A percentile compares a stretch with the other conserved stretches of the same genome.
These are phyloP conservation scores for Arctium lappa DNA, from an alignment of 129 eudicot genomes.

Conservation along the genomic window DNA sequence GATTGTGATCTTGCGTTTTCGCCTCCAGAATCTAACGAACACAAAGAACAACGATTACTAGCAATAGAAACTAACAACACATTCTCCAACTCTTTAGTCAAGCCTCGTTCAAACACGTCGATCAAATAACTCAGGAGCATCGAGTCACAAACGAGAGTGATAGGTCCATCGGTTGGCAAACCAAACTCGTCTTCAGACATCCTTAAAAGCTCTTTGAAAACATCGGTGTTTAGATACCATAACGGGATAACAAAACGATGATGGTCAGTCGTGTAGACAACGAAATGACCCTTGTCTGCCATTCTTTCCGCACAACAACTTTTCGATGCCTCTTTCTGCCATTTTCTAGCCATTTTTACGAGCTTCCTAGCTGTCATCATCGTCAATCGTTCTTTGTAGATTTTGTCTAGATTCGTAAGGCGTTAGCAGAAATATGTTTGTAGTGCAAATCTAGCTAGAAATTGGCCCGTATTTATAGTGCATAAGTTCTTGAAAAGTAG, in stretches of 20 bases:
- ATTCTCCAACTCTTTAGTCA: slow-evolving; percentile 26
- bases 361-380: slow-evolving; percentile 37
- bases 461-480: background rate
- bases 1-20: background rate
- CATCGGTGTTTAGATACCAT: slow-evolving; percentile 31
- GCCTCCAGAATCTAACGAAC: slow-evolving; percentile 19
- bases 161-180: slow-evolving; percentile 46
- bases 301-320: slow-evolving; percentile 9
- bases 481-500: slow-evolving; percentile 1
- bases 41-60: slow-evolving; percentile 24
- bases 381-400: background rate
- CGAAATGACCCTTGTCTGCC: slow-evolving; percentile 51
- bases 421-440: slow-evolving; percentile 1
- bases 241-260: slow-evolving; percentile 47
- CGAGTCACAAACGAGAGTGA: slow-evolving; percentile 49
- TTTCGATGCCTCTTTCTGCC: slow-evolving; percentile 35
- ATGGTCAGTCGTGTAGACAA: slow-evolving; percentile 42
- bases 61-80: slow-evolving; percentile 37
- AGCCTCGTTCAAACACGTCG: slow-evolving; percentile 13
- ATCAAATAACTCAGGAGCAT: slow-evolving; percentile 34
- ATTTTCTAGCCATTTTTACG: slow-evolving; percentile 44
- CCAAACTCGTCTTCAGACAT: slow-evolving; percentile 72
- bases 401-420: background rate
- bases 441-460: background rate
- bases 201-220: slow-evolving; percentile 44